These are phyloP conservation scores for Graphiopsis chlorocephala DNA, from an alignment of 2,329 filamentous ascomycete genomes.

Conservation along the genomic window DNA sequence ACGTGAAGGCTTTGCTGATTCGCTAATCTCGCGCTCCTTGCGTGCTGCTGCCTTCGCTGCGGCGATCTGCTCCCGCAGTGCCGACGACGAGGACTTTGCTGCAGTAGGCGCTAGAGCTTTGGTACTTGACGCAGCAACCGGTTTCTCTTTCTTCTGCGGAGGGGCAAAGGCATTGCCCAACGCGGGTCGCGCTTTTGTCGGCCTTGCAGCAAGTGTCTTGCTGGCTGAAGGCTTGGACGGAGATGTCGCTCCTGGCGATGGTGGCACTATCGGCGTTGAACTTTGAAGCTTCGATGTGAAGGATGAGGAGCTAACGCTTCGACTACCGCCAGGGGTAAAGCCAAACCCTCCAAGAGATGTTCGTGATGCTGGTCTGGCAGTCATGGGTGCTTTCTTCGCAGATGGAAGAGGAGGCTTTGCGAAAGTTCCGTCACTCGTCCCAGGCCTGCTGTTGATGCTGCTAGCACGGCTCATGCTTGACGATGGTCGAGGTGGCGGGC, in stretches of 20 bases:
- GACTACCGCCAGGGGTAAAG: conserved; percentile 22
- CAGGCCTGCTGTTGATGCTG: conserved; percentile 46
- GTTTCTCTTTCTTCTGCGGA: conserved; percentile 19
- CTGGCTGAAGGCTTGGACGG: conserved; percentile 32
- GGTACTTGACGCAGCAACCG: conserved; percentile 9
- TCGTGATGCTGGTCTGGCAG: conserved; percentile 32
- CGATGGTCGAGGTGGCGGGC: conserved; percentile 62
- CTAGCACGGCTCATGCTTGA: conserved; percentile 55
- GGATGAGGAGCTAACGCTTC: conserved; percentile 27
- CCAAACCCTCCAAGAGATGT: conserved; percentile 27
- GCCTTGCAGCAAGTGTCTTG: conserved; percentile 37
- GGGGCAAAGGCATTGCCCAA: conserved; percentile 35
- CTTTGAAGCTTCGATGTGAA: conserved; percentile 26
- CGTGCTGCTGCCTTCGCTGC: conserved; percentile 77
- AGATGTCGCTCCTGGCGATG: neutral
- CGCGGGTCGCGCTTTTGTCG: conserved; percentile 31
- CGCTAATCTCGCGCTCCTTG: conserved; percentile 34
- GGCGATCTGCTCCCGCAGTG: conserved; percentile 85
- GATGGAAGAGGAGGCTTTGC: conserved; percentile 34
- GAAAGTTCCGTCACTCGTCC: conserved; percentile 43
- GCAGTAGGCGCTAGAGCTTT: neutral
- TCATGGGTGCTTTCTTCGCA: conserved; percentile 33
- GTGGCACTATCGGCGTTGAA: conserved; percentile 10
- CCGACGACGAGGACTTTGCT: conserved; percentile 62
- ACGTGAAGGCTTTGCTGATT: conserved; percentile 17